A percentile compares a stretch with the other conserved stretches of the same genome.
These are phyloP conservation scores for Pichia sp. DNA, from an alignment of 1,139 yeast species.

Conservation along the genomic window DNA sequence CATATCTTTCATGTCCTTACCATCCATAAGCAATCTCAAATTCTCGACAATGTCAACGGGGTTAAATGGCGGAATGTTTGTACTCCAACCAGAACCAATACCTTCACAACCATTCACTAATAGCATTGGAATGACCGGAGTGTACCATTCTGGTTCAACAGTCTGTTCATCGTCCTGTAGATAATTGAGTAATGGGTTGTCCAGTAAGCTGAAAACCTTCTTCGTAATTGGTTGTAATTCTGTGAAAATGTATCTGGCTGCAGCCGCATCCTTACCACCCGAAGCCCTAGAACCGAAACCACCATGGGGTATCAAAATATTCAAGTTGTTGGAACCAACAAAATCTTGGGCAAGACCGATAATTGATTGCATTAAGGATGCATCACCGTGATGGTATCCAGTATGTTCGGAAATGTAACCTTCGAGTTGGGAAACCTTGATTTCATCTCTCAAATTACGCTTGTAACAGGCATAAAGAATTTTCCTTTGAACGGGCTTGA, in stretches of 20 bases:
- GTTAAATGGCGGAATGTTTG: slow-evolving; percentile 84
- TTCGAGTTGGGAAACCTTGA: slow-evolving; percentile 86
- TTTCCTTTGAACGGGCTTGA: slow-evolving; percentile 96
- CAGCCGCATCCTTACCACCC: slow-evolving; percentile 99
- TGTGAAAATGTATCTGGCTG: slow-evolving; percentile 94
- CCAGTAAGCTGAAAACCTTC: slow-evolving; percentile 70
- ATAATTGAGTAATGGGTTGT: slow-evolving; percentile 71
- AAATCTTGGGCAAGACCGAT: slow-evolving; percentile 93
- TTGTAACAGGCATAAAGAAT: slow-evolving; percentile 85
- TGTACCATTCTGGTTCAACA: slow-evolving; percentile 94
- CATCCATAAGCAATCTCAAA: slow-evolving; percentile 64
- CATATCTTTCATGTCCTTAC: slow-evolving; percentile 67
- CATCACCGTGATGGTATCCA: slow-evolving; percentile 96
- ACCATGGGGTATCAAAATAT: slow-evolving; percentile 85
- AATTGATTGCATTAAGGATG: slow-evolving; percentile 79
- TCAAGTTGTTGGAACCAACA: slow-evolving; percentile 87
- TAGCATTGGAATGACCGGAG: slow-evolving; percentile 88
- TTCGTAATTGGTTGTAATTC: slow-evolving; percentile 72
- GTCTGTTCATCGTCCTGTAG: slow-evolving; percentile 90
- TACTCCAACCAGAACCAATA: slow-evolving; percentile 99
- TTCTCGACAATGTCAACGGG: slow-evolving; percentile 79
- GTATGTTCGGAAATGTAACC: slow-evolving; percentile 89
- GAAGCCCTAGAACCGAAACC: slow-evolving; percentile 94
- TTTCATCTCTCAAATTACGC: slow-evolving; percentile 67
- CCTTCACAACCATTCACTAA: slow-evolving; percentile 97